phyloP scores from a whole-genome alignment of 2,329 filamentous ascomycete genomes.

The Phaeosphaeria sp. region DNA sequence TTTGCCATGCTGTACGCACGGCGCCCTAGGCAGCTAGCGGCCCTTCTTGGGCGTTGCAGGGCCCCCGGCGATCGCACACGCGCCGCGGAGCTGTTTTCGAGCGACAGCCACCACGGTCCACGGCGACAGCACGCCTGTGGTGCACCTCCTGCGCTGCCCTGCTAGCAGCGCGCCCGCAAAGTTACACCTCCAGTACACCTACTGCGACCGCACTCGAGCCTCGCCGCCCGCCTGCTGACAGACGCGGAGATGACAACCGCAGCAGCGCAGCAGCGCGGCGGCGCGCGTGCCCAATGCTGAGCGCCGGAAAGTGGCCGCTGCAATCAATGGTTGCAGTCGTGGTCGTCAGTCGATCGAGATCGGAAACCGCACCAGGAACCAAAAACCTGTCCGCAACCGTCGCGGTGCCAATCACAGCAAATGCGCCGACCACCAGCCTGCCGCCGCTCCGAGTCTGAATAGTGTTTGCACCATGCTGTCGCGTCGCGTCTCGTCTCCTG shows the following conservation, averaged over 20 bases:
- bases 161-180: constrained; percentile 5
- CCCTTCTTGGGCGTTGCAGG: constrained; percentile 10
- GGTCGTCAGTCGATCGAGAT: constrained; percentile 15
- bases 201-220: too few relatives aligned
- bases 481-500: too few relatives aligned
- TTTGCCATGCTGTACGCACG: constrained; percentile 12
- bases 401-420: constrained; percentile 16
- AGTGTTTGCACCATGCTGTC: too few relatives aligned
- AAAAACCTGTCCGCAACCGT: constrained; percentile 5
- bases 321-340: constrained; percentile 2
- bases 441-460: constrained; percentile 2
- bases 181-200: constrained; percentile 5
- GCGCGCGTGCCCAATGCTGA: constrained; percentile 13
- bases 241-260: background rate
- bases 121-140: constrained; percentile 7
- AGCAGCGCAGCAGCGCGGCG: background rate
- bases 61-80: constrained; percentile 21
- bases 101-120: constrained; percentile 2
- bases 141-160: constrained; percentile 1
- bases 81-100: background rate
- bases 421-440: constrained; percentile 14
- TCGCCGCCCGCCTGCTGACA: background rate
- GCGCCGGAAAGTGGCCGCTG: constrained; percentile 17
- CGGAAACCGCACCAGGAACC: constrained; percentile 5
- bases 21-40: constrained; percentile 17